phyloP scores from a whole-genome alignment of 1,139 yeast species.

The Wickerhamiella pararugosa region DNA sequence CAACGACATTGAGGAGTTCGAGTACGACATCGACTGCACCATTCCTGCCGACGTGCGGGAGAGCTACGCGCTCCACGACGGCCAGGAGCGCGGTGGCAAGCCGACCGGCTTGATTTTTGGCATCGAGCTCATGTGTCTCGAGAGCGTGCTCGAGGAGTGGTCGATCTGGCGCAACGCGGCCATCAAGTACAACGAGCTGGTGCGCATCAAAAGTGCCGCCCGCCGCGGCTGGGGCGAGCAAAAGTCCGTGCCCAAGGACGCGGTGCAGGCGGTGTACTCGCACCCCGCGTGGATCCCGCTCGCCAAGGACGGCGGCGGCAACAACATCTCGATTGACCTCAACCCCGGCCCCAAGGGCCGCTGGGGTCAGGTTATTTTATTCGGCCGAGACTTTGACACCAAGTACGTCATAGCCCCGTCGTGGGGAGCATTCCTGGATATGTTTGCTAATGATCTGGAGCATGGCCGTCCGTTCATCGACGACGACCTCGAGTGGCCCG shows the following conservation, averaged over 20 bases:
- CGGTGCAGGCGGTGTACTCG: conserved; percentile 59
- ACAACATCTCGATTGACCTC: conserved; percentile 76
- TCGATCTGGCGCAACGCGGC: conserved; percentile 61
- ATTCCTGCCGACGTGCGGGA: conserved; percentile 67
- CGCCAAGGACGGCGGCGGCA: conserved; percentile 76
- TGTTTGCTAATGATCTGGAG: conserved; percentile 75
- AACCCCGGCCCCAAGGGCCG: conserved; percentile 67
- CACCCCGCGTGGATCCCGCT: conserved; percentile 86
- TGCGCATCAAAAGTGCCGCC: conserved; percentile 7
- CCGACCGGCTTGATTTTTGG: conserved; percentile 68
- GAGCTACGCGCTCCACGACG: conserved; percentile 62
- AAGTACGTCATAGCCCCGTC: conserved; percentile 65
- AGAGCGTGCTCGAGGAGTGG: conserved; percentile 55
- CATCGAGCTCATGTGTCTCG: conserved; percentile 53
- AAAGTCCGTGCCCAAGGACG: conserved; percentile 57
- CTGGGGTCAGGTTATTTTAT: conserved; percentile 73
- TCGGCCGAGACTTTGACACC: conserved; percentile 81
- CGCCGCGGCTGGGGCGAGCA: conserved; percentile 31
- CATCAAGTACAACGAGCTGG: conserved; percentile 20
- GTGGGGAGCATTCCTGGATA: conserved; percentile 72
- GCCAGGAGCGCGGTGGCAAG: conserved; percentile 62
- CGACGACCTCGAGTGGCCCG: conserved; percentile 47
- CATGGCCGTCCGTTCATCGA: conserved; percentile 56
- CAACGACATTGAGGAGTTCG: conserved; percentile 65
- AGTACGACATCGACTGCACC: conserved; percentile 49